phyloP scores from a whole-genome alignment of 768 basidiomycete genomes.

The Phylloporus sp. region DNA sequence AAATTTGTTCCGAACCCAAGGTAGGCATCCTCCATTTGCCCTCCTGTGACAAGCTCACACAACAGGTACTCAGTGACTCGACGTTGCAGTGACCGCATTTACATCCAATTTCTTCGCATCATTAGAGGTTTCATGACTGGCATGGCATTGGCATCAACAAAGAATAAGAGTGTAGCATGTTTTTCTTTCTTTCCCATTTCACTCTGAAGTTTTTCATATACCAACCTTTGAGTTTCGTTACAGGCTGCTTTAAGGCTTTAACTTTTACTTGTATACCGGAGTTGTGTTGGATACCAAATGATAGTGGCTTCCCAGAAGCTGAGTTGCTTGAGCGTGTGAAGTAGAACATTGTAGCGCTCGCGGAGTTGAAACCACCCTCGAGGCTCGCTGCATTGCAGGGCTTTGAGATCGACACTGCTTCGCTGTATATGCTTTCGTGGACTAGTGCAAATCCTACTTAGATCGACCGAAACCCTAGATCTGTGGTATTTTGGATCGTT shows the following conservation, averaged over 20 bases:
- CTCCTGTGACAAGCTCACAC: background rate
- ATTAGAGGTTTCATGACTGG: slow-evolving; percentile 14
- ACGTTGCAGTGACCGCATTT: background rate
- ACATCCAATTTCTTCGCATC: background rate
- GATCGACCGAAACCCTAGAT: background rate
- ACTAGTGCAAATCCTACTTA: background rate
- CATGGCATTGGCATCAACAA: slow-evolving; percentile 11
- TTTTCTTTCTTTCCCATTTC: background rate
- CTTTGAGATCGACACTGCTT: slow-evolving; percentile 10
- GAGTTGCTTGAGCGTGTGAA: background rate
- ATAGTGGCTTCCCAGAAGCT: background rate
- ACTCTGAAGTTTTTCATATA: background rate
- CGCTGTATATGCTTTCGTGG: background rate
- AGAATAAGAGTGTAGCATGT: slow-evolving; percentile 5
- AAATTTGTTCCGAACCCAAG: background rate
- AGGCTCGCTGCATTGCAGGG: background rate
- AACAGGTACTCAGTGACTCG: background rate
- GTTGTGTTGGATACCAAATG: background rate
- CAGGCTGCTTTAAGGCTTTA: background rate
- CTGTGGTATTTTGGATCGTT: background rate
- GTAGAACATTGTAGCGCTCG: too few species aligned
- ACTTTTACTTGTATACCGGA: background rate
- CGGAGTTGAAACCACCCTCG: slow-evolving; percentile 11
- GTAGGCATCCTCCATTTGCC: background rate
- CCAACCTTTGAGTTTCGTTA: background rate